Conservation (phyloP, 2,329 filamentous ascomycete species). For the Penicillium digitatum region DNA sequence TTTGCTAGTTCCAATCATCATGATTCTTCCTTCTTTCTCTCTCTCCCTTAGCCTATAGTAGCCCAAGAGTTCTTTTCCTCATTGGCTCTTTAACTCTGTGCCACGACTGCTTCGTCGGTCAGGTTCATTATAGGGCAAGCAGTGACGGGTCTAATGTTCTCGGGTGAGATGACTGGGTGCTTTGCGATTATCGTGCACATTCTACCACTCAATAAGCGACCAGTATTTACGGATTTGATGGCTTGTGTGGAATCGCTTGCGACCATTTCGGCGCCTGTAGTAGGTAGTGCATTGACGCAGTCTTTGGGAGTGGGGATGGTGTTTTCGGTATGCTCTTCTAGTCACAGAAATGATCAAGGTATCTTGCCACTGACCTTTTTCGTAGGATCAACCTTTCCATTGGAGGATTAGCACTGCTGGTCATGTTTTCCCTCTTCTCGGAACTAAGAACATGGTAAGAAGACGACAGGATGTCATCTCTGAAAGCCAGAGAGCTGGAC, state of each 20-base stretch:
- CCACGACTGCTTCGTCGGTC: conserved; percentile 9
- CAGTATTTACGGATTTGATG: conserved; percentile 25
- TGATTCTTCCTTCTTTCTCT: too few species aligned
- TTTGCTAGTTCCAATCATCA: too few species aligned
- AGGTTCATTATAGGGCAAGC: conserved; percentile 23
- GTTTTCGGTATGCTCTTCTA: conserved; percentile 24
- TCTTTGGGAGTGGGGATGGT: conserved; percentile 36
- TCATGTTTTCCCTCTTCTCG: conserved; percentile 19
- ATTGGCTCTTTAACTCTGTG: conserved; percentile 21
- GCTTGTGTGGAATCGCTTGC: conserved; percentile 26
- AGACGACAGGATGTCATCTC: conserved; percentile 12
- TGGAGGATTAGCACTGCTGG: conserved; percentile 20
- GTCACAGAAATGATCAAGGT: background rate
- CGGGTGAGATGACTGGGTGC: conserved; percentile 19
- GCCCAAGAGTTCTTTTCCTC: too few species aligned
- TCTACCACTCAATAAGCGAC: conserved; percentile 27
- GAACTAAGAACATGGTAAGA: conserved; percentile 13
- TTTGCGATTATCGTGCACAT: conserved; percentile 14
- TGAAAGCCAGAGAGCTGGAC: conserved; percentile 33
- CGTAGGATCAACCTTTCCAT: conserved; percentile 33
- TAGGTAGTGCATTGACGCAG: conserved; percentile 37
- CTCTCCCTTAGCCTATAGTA: too few species aligned
- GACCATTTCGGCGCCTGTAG: conserved; percentile 27
- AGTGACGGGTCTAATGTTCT: conserved; percentile 28
- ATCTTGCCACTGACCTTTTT: background rate